phyloP scores from a whole-genome alignment of 2,329 filamentous ascomycete species.

The Nothomitra cinnamomea region DNA sequence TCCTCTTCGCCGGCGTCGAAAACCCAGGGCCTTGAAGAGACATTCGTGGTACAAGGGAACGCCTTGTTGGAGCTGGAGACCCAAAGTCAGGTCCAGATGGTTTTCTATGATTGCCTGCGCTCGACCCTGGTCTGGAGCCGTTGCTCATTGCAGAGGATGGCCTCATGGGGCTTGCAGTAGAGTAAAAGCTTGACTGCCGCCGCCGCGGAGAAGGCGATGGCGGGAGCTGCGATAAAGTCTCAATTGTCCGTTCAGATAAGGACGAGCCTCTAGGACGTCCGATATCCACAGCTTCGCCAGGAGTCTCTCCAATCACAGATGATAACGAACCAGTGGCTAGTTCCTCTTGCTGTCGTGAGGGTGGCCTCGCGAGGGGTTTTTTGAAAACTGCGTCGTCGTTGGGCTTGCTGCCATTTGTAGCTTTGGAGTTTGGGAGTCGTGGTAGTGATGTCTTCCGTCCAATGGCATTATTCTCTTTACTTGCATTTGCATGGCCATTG shows the following conservation, averaged over 20 bases:
- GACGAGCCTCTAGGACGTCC: constrained; percentile 33
- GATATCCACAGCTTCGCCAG: constrained; percentile 6
- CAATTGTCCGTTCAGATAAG: constrained; percentile 68
- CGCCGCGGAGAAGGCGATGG: constrained; percentile 56
- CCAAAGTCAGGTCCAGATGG: not conserved
- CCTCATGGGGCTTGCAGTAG: constrained; percentile 39
- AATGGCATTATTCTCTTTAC: not conserved
- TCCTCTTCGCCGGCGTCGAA: not conserved
- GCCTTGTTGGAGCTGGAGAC: not conserved
- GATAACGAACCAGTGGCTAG: constrained; percentile 12
- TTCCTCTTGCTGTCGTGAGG: constrained; percentile 11
- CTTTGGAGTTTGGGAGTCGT: constrained; percentile 13
- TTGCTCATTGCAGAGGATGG: constrained; percentile 35
- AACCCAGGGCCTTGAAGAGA: constrained; percentile 1
- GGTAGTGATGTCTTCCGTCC: constrained; percentile 5
- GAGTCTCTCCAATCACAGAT: constrained; percentile 11
- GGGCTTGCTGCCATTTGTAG: constrained; percentile 11
- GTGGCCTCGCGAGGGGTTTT: constrained; percentile 20
- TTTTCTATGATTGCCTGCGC: not conserved
- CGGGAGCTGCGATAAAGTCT: constrained; percentile 63
- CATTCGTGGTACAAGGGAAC: not conserved
- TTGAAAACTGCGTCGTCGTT: constrained; percentile 19
- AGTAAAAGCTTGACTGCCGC: constrained; percentile 57
- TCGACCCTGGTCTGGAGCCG: constrained; percentile 3
- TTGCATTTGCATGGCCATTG: not conserved